phyloP scores from a whole-genome alignment of 2,329 filamentous ascomycete species.

The Fusarium sp. region DNA sequence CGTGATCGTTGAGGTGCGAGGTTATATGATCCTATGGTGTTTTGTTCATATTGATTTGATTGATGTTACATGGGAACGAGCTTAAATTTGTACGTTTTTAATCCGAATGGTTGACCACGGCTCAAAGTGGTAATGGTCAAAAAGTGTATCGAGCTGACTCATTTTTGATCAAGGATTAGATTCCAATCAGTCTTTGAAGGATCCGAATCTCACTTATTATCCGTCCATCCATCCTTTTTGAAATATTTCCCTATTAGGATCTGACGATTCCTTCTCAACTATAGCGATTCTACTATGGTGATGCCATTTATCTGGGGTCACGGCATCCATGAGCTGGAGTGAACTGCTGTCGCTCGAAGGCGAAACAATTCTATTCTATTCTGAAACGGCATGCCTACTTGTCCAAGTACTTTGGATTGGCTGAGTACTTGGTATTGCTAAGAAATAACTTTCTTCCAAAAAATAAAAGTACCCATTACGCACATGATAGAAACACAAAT shows the following conservation, averaged over 20 bases:
- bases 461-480: too few species aligned
- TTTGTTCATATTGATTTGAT: background rate
- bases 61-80: background rate
- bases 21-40: background rate
- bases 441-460: too few species aligned
- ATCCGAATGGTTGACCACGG: background rate
- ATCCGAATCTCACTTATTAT: background rate
- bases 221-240: too few species aligned
- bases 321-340: slow-evolving; percentile 40
- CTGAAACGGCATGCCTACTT: too few species aligned
- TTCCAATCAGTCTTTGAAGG: background rate
- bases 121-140: slow-evolving; percentile 1
- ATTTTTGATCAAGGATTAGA: background rate
- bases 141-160: slow-evolving; percentile 7
- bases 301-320: slow-evolving; percentile 57
- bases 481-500: too few species aligned
- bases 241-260: too few species aligned
- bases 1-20: background rate
- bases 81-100: background rate
- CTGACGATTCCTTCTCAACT: too few species aligned
- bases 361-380: too few species aligned
- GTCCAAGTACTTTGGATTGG: too few species aligned
- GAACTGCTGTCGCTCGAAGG: too few species aligned
- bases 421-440: too few species aligned
- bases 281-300: too few species aligned